These are phyloP conservation scores for Tinospora cordifolia DNA, from an alignment of 164 flowering plant species.

Conservation along the genomic window DNA sequence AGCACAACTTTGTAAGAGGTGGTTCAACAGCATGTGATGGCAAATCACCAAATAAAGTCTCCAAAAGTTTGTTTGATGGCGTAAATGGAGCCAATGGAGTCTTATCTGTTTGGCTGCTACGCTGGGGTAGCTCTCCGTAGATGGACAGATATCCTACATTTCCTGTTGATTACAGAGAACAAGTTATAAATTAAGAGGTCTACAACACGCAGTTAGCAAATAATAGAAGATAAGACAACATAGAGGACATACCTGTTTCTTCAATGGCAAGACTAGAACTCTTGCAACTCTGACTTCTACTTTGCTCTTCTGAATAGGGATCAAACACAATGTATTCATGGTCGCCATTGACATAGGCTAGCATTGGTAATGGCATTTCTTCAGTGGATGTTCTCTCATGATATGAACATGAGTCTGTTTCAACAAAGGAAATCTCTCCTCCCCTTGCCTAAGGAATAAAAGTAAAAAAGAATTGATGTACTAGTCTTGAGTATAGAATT, in stretches of 20 bases:
- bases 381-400: slow-evolving; percentile 24
- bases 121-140: slow-evolving; percentile 63
- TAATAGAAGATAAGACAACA: background rate
- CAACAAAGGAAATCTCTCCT: slow-evolving; percentile 64
- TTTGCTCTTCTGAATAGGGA: slow-evolving; percentile 36
- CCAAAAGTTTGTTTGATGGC: slow-evolving; percentile 70
- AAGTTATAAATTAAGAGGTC: background rate
- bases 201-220: background rate
- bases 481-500: background rate
- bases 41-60: slow-evolving; percentile 71
- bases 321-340: slow-evolving; percentile 79
- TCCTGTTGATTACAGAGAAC: slow-evolving; percentile 27
- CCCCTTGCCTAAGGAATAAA: slow-evolving; percentile 52
- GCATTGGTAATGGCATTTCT: slow-evolving; percentile 28
- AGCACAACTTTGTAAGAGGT: slow-evolving; percentile 71
- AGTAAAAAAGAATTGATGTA: background rate
- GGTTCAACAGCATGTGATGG: slow-evolving; percentile 69
- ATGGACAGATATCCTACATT: slow-evolving; percentile 58
- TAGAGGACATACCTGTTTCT: slow-evolving; percentile 45
- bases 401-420: slow-evolving; percentile 18
- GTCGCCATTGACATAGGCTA: slow-evolving; percentile 60
- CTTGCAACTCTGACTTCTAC: slow-evolving; percentile 13
- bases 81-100: slow-evolving; percentile 20
- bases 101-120: slow-evolving; percentile 23
- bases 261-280: slow-evolving; percentile 23